phyloP scores from a whole-genome alignment of 768 basidiomycete genomes.

The Psilocybe cubensis region DNA sequence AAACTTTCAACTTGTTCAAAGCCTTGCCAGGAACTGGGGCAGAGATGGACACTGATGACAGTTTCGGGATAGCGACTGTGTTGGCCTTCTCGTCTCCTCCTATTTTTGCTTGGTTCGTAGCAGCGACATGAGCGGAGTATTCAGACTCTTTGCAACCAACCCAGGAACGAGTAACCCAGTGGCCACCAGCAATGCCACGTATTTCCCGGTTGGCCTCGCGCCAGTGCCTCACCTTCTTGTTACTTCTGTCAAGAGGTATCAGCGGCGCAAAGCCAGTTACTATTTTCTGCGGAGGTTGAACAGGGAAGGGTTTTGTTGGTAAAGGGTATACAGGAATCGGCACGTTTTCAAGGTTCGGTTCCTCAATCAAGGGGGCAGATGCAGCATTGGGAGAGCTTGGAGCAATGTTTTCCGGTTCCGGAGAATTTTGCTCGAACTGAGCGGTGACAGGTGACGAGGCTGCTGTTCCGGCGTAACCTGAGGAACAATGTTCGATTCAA shows the following conservation, averaged over 20 bases:
- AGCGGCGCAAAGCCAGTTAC: conserved; percentile 70
- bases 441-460: conserved; percentile 71
- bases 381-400: conserved; percentile 33
- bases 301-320: conserved; percentile 82
- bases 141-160: conserved; percentile 84
- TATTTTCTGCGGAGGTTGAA: conserved; percentile 80
- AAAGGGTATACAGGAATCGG: conserved; percentile 78
- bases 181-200: conserved; percentile 80
- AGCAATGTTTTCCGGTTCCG: conserved; percentile 50
- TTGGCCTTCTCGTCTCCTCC: conserved; percentile 37
- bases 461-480: conserved; percentile 70
- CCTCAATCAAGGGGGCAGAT: conserved; percentile 31
- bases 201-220: conserved; percentile 76
- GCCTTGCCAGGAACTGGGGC: conserved; percentile 45
- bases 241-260: conserved; percentile 66
- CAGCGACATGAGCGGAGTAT: conserved; percentile 44
- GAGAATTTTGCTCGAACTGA: conserved; percentile 48
- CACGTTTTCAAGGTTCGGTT: conserved; percentile 56
- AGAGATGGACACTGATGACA: conserved; percentile 47
- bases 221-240: conserved; percentile 71
- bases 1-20: conserved; percentile 43
- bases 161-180: conserved; percentile 83
- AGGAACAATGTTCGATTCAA: conserved; percentile 11
- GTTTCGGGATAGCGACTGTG: conserved; percentile 38
- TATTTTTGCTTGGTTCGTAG: conserved; percentile 28